Evolutionary conservation across 805 yeast species (phyloP), one percentile per base, ranked within the genome.

Genomic region (Candida morakotiae): DNA sequence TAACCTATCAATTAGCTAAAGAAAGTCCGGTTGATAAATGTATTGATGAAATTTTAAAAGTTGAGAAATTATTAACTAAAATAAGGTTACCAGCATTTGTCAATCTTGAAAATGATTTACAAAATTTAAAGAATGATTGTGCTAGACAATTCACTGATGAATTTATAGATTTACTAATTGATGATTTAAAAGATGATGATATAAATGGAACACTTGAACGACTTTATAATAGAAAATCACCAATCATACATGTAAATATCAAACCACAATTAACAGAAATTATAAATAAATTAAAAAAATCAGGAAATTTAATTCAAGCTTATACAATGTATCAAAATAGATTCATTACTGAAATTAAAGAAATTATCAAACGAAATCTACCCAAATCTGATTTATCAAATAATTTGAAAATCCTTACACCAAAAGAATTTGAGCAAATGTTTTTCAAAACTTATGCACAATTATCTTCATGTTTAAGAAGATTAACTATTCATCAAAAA

Each of bases 401-500:
- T 30, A 49, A 47, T 2, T 73, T 93, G 34, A 77, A 81, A 45
- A 73, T 75, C 2, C 70, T 87, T 71, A 69, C 87, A 0, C 83
- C 93, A 0, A 58, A 62, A 10, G 96, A 87, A 41, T 88, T 88
- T 52, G 87, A 84, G 49, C 65, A 60, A 1, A 82, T 88, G 86
- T 55, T 87, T 29, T 56, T 70, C 2, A 65, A 63, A 20, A 80
- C 81, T 3, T 86, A 75, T 46, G 61, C 85, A 0, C 71, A 76
- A 15, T 66, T 83, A 2, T 77, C 87, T 0, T 94, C 84, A 50
- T 79, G 87, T 14, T 63, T 88, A 18, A 67, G 91, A 44, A 71
- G 95, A 40, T 63, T 89, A 21, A 77, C 86, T 1, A 64, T 76
- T 7, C 96, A 88, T 41, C 95, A 88, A 53, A 88, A 87, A 55